Percentiles rank a stretch among this genome's conserved stretches.
Conservation (phyloP, 352 stramenopile genomes). For the Globisporangium perplexum region DNA sequence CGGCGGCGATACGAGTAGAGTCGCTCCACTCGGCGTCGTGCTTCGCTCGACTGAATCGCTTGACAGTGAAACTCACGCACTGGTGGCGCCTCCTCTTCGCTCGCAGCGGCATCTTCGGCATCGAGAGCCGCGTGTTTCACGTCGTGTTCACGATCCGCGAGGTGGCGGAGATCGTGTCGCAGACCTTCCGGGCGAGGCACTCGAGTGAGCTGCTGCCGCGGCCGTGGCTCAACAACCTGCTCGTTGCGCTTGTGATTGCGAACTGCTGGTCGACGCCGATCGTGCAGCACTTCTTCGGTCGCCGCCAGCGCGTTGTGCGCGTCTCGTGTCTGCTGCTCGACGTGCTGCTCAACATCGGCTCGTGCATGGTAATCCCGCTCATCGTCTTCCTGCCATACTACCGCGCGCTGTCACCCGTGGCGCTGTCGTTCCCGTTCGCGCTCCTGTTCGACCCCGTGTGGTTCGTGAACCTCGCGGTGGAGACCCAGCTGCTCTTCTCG, state of each 20-base stretch:
- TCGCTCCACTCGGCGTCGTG: neutral
- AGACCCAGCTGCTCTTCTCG: constrained; percentile 20
- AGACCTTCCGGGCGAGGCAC: constrained; percentile 5
- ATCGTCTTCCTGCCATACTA: constrained; percentile 10
- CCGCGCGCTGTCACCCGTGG: constrained; percentile 4
- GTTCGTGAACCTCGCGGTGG: constrained; percentile 17
- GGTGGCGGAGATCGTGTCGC: constrained; percentile 2
- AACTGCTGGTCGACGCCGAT: constrained; percentile 13
- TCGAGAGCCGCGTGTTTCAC: constrained; percentile 5
- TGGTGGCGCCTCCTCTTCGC: constrained; percentile 3
- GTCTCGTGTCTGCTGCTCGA: constrained; percentile 6
- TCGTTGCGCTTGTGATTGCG: constrained; percentile 1
- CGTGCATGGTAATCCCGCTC: constrained; percentile 6
- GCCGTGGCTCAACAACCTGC: constrained; percentile 10
- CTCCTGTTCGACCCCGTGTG: constrained; percentile 16
- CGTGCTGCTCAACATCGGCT: constrained; percentile 11
- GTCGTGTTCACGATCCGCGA: constrained; percentile 1
- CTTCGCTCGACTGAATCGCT: neutral
- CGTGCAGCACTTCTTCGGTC: constrained; percentile 2
- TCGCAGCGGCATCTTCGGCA: constrained; percentile 3
- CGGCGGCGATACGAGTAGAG: neutral
- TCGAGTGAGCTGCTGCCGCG: constrained; percentile 6
- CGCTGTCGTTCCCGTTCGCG: constrained; percentile 10
- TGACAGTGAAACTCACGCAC: neutral
- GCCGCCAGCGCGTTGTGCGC: constrained; percentile 1